Evolutionary conservation across 345 rosid genomes (phyloP).

Genomic region (Populus tremula): DNA sequence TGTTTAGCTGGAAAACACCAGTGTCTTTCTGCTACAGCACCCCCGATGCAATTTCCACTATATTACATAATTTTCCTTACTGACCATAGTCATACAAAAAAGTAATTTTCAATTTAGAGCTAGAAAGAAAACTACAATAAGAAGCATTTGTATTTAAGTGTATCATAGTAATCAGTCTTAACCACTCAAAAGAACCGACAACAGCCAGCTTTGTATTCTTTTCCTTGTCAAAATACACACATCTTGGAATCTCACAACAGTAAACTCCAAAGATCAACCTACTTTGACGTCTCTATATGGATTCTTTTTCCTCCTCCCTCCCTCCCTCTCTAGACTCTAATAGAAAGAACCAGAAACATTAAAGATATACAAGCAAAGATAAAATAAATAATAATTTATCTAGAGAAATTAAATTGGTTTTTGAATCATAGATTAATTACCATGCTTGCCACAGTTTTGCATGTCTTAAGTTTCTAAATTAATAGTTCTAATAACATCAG

Average conservation of each 20-base stretch:
- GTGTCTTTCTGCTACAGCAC: not conserved
- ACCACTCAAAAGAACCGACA: conserved; percentile 9
- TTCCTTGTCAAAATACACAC: conserved; percentile 21
- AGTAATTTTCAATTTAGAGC: not conserved
- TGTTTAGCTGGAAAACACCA: not conserved
- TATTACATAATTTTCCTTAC: not conserved
- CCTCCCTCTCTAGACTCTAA: not conserved
- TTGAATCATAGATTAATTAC: not conserved
- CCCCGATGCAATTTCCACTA: not conserved
- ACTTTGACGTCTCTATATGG: conserved; percentile 2
- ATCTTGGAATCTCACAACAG: conserved; percentile 26
- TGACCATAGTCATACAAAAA: not conserved
- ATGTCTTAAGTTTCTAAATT: not conserved
- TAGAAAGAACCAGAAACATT: not conserved
- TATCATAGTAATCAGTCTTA: not conserved
- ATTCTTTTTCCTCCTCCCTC: conserved; percentile 4
- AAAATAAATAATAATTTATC: not conserved
- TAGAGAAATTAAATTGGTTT: not conserved
- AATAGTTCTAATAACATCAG: not conserved
- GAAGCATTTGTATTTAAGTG: not conserved
- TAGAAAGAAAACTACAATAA: not conserved
- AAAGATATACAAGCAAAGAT: not conserved
- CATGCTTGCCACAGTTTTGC: not conserved
- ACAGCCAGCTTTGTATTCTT: conserved; percentile 8
- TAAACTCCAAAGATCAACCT: conserved; percentile 13